Evolutionary conservation across 75 land plant species (phyloP), one percentile per base, ranked within the genome.

Genomic region (Cryptomeria japonica): DNA sequence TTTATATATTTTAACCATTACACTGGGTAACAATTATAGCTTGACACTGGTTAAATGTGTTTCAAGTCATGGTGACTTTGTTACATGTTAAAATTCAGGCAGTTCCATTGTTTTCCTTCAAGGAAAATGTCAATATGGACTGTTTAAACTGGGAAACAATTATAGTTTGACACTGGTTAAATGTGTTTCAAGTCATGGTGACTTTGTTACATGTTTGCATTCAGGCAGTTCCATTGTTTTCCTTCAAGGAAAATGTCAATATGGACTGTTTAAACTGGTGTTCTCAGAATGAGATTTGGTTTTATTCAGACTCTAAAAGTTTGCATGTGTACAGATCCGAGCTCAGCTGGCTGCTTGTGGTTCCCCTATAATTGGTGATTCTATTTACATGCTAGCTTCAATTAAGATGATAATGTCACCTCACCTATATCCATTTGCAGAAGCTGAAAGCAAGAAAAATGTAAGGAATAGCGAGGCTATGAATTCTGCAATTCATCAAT

Each of bases 271-370:
- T 82, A 46, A n/a, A 82, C 11, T 4, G n/a, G 51, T 82, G 13
- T 46, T 38, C n/a, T 47, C 49, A 49, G 19, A 53, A 85, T 58
- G 31, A 38, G 58, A 32, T n/a, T 28, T 22, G 18, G 19, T 85
- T 51, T n/a, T 61, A 8, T 85, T 85, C 25, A 34, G 8, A 85
- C 39, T 85, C 38, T 68, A 51, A 85, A 53, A 82, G 46, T 34
- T 86, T 86, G 77, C 41, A 28, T 47, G 44, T 39, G 85, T 91
- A 87, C 96, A 98, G 99, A 85, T 98, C 16, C 92, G 99, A 77
- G 99, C 98, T 42, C 99, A 98, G 84, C 89, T 96, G 77, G 98
- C 99, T 80, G 98, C 97, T 41, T 87, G 89, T 87, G 97, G 95
- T 75, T 94, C 98, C 18, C 99, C 99, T 46, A 85, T 98, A 83